phyloP scores from a whole-genome alignment of 2,329 filamentous ascomycete species.

The Fusarium aywerte region DNA sequence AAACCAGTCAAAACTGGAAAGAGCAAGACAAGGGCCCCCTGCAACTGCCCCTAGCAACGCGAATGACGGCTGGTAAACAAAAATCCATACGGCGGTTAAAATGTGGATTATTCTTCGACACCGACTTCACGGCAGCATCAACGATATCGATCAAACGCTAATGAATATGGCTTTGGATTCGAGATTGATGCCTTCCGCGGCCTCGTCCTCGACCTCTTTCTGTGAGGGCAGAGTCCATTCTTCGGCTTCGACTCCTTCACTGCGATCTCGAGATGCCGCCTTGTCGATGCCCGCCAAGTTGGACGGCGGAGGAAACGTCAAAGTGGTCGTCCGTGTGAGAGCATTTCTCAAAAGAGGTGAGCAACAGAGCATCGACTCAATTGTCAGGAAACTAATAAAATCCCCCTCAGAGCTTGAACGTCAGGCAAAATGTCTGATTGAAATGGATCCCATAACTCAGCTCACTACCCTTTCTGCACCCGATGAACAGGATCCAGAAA shows the following conservation, averaged over 20 bases:
- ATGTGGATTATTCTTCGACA: conserved; percentile 56
- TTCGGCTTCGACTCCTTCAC: conserved; percentile 80
- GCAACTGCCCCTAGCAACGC: conserved; percentile 52
- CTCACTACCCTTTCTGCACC: conserved; percentile 83
- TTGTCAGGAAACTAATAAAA: conserved; percentile 4
- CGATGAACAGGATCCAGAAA: conserved; percentile 62
- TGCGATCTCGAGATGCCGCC: conserved; percentile 78
- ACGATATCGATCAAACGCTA: conserved; percentile 55
- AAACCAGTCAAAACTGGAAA: conserved; percentile 25
- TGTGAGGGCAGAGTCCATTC: conserved; percentile 62
- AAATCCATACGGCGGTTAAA: conserved; percentile 24
- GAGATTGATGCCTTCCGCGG: conserved; percentile 58
- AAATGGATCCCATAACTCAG: conserved; percentile 90
- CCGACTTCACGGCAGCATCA: conserved; percentile 55
- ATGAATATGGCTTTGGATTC: conserved; percentile 56
- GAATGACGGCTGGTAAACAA: conserved; percentile 52
- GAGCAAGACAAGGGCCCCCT: conserved; percentile 28
- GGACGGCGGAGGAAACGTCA: conserved; percentile 78
- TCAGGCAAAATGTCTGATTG: conserved; percentile 84
- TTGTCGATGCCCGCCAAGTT: conserved; percentile 66
- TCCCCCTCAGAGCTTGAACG: conserved; percentile 77
- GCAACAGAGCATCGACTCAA: conserved; percentile 15
- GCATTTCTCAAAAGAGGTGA: conserved; percentile 82
- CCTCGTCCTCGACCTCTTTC: conserved; percentile 44
- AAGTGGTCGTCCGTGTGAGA: conserved; percentile 83